A percentile compares a stretch with the other conserved stretches of the same genome.
phyloP scores from a whole-genome alignment of 73 alveolate genomes.

The Paramecium sonneborni region DNA sequence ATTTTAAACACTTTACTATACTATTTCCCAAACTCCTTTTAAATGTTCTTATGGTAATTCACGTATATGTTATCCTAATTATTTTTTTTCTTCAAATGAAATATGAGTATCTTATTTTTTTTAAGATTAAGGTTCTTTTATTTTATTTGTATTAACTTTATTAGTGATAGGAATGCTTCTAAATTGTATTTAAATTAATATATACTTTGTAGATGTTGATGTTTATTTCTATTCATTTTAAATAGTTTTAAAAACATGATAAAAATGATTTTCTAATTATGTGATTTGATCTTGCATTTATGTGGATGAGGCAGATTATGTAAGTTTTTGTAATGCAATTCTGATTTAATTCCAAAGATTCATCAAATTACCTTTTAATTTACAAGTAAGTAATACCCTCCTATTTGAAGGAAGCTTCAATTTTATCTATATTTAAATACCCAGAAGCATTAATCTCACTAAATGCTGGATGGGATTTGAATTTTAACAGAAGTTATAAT shows the following conservation, averaged over 20 bases:
- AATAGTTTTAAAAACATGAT: neutral
- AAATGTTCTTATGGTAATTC: constrained; percentile 58
- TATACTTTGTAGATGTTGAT: neutral
- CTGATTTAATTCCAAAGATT: constrained; percentile 2
- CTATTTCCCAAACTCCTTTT: constrained; percentile 68
- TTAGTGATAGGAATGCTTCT: neutral
- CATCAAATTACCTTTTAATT: constrained; percentile 16
- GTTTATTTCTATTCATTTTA: neutral
- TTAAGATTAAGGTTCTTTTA: neutral
- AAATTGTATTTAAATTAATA: neutral
- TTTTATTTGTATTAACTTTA: neutral
- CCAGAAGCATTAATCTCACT: constrained; percentile 21
- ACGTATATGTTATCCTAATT: constrained; percentile 49
- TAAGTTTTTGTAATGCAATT: neutral
- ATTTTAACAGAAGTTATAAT: neutral
- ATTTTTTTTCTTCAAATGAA: constrained; percentile 53
- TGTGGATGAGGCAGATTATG: neutral
- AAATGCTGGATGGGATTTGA: constrained; percentile 25
- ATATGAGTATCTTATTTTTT: constrained; percentile 40
- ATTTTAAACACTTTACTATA: constrained; percentile 6
- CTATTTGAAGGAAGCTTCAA: constrained; percentile 36
- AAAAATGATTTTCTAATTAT: neutral
- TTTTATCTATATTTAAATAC: constrained; percentile 12
- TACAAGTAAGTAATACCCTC: constrained; percentile 43
- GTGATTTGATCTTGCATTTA: neutral